Percentiles rank a stretch among this genome's conserved stretches.
Evolutionary conservation across 441 rosid species (phyloP).

Genomic region (Manihot esculenta): DNA sequence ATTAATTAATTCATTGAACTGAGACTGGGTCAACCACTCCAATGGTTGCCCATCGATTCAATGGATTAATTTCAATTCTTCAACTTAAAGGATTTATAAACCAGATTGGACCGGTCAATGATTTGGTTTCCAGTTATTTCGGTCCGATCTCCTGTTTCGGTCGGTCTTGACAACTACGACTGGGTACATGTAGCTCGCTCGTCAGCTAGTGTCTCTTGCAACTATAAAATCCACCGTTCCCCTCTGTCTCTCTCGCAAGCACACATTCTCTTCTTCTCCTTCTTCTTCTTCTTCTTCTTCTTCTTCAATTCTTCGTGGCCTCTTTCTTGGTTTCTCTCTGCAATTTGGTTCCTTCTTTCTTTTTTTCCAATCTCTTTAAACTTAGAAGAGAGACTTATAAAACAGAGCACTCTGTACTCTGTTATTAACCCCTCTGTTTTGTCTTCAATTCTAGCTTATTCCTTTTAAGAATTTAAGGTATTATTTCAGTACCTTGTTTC

Average conservation of each 20-base stretch:
- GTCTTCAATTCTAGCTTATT: not conserved
- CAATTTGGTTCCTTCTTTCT: not conserved
- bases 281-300: not conserved
- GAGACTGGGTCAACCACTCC: no score
- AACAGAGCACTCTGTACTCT: slow-evolving; percentile 40
- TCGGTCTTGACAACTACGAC: no score
- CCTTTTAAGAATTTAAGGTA: not conserved
- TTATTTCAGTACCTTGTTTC: slow-evolving; percentile 8
- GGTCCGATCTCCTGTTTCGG: no score
- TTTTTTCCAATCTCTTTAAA: not conserved
- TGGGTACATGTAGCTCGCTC: slow-evolving; percentile 14
- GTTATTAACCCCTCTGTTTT: slow-evolving; percentile 18
- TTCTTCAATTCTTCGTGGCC: not conserved
- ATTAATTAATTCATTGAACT: no score
- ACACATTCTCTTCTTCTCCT: slow-evolving; percentile 15
- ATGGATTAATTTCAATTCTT: no score
- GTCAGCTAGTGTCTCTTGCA: no score
- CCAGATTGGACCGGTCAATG: no score
- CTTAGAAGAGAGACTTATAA: not conserved
- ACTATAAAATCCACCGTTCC: slow-evolving; percentile 49
- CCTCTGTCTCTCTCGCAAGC: slow-evolving; percentile 30
- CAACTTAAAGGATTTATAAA: no score
- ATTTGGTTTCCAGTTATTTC: no score
- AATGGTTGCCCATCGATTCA: no score
- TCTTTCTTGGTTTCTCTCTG: not conserved